Conservation (phyloP, 1,284 basidiomycete species). For the Cutaneotrichosporon cyanovorans region DNA sequence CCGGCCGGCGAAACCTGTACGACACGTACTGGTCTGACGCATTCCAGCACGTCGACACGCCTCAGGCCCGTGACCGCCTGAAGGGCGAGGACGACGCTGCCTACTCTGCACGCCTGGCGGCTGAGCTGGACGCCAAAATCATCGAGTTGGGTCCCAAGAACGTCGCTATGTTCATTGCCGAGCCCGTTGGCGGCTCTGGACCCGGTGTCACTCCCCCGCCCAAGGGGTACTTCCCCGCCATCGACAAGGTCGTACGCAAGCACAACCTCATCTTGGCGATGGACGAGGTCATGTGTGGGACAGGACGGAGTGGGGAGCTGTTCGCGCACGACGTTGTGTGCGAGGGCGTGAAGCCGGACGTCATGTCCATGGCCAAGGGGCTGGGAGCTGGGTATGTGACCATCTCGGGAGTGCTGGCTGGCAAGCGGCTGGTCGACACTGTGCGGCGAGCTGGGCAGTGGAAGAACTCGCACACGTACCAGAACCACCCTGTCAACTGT, state of each 20-base stretch:
- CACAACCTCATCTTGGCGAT: constrained; percentile 74
- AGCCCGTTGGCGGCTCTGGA: constrained; percentile 61
- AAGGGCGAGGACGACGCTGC: constrained; percentile 64
- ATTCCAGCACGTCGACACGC: constrained; percentile 49
- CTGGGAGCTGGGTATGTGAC: constrained; percentile 76
- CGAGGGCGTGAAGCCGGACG: constrained; percentile 59
- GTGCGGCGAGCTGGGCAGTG: constrained; percentile 50
- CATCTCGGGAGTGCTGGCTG: constrained; percentile 69
- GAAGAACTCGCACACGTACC: constrained; percentile 77
- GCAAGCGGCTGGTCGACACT: constrained; percentile 60
- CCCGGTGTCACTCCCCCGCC: constrained; percentile 51
- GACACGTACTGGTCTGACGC: constrained; percentile 50
- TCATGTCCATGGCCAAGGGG: constrained; percentile 79
- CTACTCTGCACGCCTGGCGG: constrained; percentile 64
- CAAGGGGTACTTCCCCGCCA: constrained; percentile 50
- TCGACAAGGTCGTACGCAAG: constrained; percentile 74
- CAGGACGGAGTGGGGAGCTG: constrained; percentile 65
- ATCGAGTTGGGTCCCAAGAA: constrained; percentile 68
- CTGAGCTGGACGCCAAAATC: constrained; percentile 78
- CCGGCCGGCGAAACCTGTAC: constrained; percentile 44
- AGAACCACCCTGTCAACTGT: constrained; percentile 68
- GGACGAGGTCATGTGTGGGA: constrained; percentile 79
- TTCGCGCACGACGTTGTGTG: constrained; percentile 55
- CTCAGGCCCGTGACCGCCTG: constrained; percentile 49
- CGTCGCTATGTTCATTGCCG: constrained; percentile 48